Conservation (phyloP, 352 stramenopile species). For the Pythium periplocum region DNA sequence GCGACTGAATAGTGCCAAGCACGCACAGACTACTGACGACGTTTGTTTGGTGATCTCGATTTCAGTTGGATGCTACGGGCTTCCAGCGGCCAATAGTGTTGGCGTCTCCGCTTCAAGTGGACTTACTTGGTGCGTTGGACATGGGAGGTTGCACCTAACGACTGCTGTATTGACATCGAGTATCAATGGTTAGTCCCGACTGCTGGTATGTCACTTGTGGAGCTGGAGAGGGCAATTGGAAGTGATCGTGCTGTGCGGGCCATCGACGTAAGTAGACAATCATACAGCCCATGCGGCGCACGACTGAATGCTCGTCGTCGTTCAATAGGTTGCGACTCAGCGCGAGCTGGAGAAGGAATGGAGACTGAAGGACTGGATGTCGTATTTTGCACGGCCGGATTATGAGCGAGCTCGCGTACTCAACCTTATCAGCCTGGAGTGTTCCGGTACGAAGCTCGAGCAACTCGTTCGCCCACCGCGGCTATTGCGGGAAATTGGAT, state of each 20-base stretch:
- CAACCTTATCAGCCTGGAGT: conserved; percentile 38
- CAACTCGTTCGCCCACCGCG: conserved; percentile 22
- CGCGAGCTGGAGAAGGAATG: conserved; percentile 26
- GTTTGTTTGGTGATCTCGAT: too few relatives aligned
- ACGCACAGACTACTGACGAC: not conserved
- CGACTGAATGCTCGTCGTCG: too few relatives aligned
- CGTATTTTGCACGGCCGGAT: conserved; percentile 21
- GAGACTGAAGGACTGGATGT: conserved; percentile 30
- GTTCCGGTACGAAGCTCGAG: conserved; percentile 26
- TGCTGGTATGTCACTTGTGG: conserved; percentile 13
- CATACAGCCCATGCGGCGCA: too few relatives aligned
- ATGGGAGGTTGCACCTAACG: not conserved
- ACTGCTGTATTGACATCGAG: too few relatives aligned
- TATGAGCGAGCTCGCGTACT: conserved; percentile 17
- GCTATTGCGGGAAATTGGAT: conserved; percentile 32
- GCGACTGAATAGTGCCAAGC: not conserved
- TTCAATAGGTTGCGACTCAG: conserved; percentile 22
- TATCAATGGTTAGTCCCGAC: not conserved
- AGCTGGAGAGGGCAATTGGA: conserved; percentile 23
- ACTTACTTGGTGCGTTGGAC: conserved; percentile 16
- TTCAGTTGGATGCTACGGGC: conserved; percentile 21
- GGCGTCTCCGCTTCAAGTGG: conserved; percentile 18
- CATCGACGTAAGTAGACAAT: conserved; percentile 22
- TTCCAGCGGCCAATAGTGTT: conserved; percentile 22
- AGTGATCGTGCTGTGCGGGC: conserved; percentile 20